phyloP scores from a whole-genome alignment of 1,284 basidiomycete genomes.

The Melampsora occidentalis region DNA sequence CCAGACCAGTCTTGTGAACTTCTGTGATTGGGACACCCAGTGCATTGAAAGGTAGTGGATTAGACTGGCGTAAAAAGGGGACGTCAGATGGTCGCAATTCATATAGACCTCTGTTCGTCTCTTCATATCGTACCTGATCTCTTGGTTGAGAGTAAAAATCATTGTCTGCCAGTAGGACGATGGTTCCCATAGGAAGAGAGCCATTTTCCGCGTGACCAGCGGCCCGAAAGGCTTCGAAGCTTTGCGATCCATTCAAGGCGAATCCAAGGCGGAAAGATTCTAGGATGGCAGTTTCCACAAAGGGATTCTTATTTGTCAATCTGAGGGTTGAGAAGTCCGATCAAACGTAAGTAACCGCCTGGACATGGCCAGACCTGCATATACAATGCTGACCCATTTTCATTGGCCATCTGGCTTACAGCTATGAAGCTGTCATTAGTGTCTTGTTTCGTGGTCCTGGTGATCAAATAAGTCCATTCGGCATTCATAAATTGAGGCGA shows the following conservation, averaged over 20 bases:
- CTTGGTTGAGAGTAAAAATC: constrained; percentile 43
- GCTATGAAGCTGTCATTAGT: neutral
- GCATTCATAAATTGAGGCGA: constrained; percentile 87
- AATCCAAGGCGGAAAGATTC: constrained; percentile 25
- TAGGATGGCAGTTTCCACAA: constrained; percentile 26
- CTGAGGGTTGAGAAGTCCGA: neutral
- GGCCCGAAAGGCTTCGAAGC: constrained; percentile 1
- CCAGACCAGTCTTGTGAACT: constrained; percentile 96
- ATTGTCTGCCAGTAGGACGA: constrained; percentile 26
- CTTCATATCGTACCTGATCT: constrained; percentile 12
- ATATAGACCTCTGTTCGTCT: constrained; percentile 1
- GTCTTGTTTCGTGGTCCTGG: neutral
- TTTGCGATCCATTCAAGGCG: constrained; percentile 2
- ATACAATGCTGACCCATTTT: neutral
- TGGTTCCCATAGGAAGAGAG: neutral
- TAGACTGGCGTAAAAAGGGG: constrained; percentile 59
- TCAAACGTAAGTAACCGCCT: neutral
- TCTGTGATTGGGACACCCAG: constrained; percentile 68
- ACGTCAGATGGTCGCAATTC: constrained; percentile 58
- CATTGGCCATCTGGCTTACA: neutral
- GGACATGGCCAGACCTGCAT: neutral
- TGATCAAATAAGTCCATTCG: constrained; percentile 67
- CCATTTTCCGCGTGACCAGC: neutral
- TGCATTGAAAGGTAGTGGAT: constrained; percentile 70
- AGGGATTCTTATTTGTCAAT: constrained; percentile 15